phyloP scores from a whole-genome alignment of 73 alveolate genomes.

The Paramecium pentaurelia region DNA sequence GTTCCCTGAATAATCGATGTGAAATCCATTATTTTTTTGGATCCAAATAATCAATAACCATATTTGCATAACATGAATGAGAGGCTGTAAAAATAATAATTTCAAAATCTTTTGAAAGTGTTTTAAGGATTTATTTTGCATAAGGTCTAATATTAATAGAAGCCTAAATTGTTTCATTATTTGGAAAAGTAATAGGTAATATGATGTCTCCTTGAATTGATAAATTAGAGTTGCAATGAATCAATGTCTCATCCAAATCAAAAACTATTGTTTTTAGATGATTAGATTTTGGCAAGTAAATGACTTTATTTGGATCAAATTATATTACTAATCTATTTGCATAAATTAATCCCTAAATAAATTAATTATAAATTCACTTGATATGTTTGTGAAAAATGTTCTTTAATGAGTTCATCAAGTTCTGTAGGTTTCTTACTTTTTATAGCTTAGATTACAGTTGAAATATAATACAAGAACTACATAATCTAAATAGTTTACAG shows the following conservation, averaged over 20 bases:
- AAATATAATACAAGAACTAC: conserved; percentile 18
- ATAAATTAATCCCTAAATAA: conserved; percentile 13
- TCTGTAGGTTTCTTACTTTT: not conserved
- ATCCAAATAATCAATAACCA: conserved; percentile 89
- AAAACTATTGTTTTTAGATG: conserved; percentile 48
- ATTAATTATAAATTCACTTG: not conserved
- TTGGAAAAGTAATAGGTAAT: conserved; percentile 57
- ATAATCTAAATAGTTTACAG: not conserved
- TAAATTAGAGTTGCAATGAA: conserved; percentile 43
- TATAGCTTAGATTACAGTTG: not conserved
- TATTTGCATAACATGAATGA: conserved; percentile 93
- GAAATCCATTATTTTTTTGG: conserved; percentile 84
- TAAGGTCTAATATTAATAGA: conserved; percentile 90
- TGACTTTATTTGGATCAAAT: not conserved
- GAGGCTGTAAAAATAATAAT: conserved; percentile 93
- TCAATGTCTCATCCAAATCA: conserved; percentile 60
- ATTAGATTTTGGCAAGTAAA: conserved; percentile 17
- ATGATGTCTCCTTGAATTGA: conserved; percentile 38
- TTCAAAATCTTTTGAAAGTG: conserved; percentile 75
- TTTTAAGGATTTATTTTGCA: conserved; percentile 81
- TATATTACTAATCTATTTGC: not conserved
- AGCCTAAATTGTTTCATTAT: conserved; percentile 65
- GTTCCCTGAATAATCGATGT: conserved; percentile 86
- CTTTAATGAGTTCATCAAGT: conserved; percentile 24
- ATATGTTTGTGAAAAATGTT: conserved; percentile 41